phyloP scores from a whole-genome alignment of 208 protist species.

The Hexamita inflata region DNA sequence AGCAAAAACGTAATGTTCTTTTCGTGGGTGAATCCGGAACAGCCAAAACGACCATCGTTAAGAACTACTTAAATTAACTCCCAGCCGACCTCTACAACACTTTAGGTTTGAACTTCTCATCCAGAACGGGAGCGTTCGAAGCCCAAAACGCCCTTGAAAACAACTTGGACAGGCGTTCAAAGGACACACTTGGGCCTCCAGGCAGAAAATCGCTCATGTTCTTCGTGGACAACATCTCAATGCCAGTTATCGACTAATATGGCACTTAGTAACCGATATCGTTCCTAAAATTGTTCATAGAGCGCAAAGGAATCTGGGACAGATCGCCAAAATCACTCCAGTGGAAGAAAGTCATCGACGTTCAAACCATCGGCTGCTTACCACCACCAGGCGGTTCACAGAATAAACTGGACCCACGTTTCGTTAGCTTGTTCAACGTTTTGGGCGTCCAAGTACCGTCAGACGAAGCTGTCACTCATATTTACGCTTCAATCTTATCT shows the following conservation, averaged over 20 bases:
- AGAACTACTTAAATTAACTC: conserved; percentile 69
- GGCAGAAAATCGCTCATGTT: conserved; percentile 82
- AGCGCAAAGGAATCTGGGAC: conserved; percentile 82
- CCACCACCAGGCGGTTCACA: conserved; percentile 79
- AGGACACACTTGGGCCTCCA: conserved; percentile 74
- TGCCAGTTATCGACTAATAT: conserved; percentile 84
- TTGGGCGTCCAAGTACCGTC: conserved; percentile 88
- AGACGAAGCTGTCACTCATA: conserved; percentile 73
- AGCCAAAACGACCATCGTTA: conserved; percentile 89
- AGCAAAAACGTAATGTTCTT: conserved; percentile 68
- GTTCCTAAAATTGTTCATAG: conserved; percentile 86
- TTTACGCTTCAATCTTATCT: conserved; percentile 79
- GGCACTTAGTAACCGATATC: conserved; percentile 94
- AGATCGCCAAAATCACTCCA: conserved; percentile 65
- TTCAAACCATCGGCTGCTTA: conserved; percentile 85
- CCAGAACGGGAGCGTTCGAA: conserved; percentile 75
- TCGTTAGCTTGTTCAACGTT: conserved; percentile 83
- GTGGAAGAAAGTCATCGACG: conserved; percentile 79
- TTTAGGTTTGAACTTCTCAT: conserved; percentile 85
- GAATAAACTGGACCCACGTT: conserved; percentile 83
- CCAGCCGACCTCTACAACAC: conserved; percentile 60
- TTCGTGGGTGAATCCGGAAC: conserved; percentile 88
- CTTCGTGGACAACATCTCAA: conserved; percentile 94
- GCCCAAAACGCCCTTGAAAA: conserved; percentile 83
- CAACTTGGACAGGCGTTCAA: conserved; percentile 82